Evolutionary conservation across 257 asterid genomes (phyloP), one percentile per base, ranked within the genome.

Genomic region (Plantago elongata): DNA sequence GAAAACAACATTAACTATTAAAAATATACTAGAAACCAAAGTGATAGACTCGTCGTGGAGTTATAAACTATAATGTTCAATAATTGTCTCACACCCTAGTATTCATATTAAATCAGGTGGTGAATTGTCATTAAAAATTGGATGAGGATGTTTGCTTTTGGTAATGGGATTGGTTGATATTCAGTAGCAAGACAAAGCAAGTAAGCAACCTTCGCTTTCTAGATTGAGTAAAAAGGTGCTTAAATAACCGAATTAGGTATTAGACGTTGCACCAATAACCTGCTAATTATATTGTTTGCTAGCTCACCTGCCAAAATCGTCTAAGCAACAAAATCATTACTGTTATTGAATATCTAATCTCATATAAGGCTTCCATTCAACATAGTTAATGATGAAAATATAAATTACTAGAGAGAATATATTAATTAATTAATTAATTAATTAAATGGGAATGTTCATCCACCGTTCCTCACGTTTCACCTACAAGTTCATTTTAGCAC

Each of bases 261-360:
- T 30, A 55, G 77, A 77, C 81, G 45, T 60, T 59, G 67, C 78
- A 75, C 72, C 83, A 67, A 70, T 74, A 69, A 62, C 71, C 13
- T 69, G 81, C 73, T 63, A 62, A 61, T 61, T 74, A 51, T n/a
- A n/a, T 34, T 34, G 38, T 5, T 34, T 34, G 40, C 40, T 34
- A 34, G 40, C 40, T 76, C 71, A 79, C 72, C 77, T 57, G 69
- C 48, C 71, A 29, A 52, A 72, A 51, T 40, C 70, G 37, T 17
- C 67, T 30, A 63, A 60, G 66, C 74, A 76, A 72, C 73, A 45
- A 69, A 22, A 47, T 15, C 43, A 60, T 37, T 14, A 51, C 48
- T 71, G 34, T 12, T 44, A 12, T 40, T 11, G n/a, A 22, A 2
- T 22, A 22, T 22, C 27, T 22, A 22, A 22, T 22, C 27, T 22